These are phyloP conservation scores for Lentinula boryana DNA, from an alignment of 768 basidiomycete genomes.

Conservation along the genomic window DNA sequence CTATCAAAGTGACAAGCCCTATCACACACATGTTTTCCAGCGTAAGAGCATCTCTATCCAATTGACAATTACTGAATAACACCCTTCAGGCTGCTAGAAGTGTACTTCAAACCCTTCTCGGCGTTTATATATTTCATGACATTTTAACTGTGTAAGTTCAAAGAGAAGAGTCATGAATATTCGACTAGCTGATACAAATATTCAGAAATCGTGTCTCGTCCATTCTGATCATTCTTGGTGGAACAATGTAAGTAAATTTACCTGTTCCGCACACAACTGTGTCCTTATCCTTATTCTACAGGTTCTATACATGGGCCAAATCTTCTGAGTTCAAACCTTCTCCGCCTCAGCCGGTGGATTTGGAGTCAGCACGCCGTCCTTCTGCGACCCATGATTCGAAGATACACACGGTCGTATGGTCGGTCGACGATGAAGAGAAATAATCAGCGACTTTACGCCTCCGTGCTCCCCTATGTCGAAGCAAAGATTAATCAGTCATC, in stretches of 20 bases:
- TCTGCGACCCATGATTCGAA: slow-evolving; percentile 13
- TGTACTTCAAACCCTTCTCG: slow-evolving; percentile 78
- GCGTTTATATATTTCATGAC: slow-evolving; percentile 73
- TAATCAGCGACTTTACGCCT: neutral
- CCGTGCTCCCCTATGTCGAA: no score
- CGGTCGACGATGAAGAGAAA: slow-evolving; percentile 20
- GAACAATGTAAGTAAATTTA: slow-evolving; percentile 47
- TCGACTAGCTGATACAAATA: neutral
- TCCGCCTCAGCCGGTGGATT: neutral
- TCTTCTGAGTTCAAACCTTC: slow-evolving; percentile 14
- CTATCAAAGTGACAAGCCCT: slow-evolving; percentile 78
- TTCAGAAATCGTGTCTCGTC: slow-evolving; percentile 56
- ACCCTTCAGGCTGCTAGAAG: slow-evolving; percentile 63
- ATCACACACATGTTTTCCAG: slow-evolving; percentile 84
- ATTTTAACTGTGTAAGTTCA: slow-evolving; percentile 59
- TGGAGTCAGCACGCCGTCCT: neutral
- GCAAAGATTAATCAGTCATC: no score
- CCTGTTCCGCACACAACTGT: neutral
- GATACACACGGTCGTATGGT: slow-evolving; percentile 15
- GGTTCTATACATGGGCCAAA: slow-evolving; percentile 51
- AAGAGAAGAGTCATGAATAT: neutral
- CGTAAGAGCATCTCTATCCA: slow-evolving; percentile 34
- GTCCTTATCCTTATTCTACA: slow-evolving; percentile 12
- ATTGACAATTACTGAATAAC: neutral
- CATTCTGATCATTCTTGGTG: slow-evolving; percentile 60